Evolutionary conservation across 495 filamentous ascomycete genomes (phyloP), one percentile per base, ranked within the genome.

Genomic region (Aspergillus bridgeri): DNA sequence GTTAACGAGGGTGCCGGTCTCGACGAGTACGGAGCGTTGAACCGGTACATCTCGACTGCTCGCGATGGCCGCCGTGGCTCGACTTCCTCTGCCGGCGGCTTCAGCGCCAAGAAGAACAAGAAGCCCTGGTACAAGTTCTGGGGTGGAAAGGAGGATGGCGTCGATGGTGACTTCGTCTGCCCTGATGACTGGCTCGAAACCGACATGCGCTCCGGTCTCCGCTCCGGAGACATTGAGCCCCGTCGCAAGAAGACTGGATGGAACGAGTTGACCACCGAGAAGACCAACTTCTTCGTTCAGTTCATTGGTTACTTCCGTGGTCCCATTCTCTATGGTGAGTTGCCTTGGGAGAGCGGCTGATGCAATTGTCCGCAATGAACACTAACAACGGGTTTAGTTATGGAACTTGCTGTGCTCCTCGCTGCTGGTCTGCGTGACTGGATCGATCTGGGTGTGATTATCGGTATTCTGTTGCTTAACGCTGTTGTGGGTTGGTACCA

Each of bases 401-500:
- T 92, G 89, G 88, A 92, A 84, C 65, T 92, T 65, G 89, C 89
- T 78, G 88, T 89, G 62, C 70, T 90, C 23, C 74, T 92, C 60
- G 86, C 89, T 68, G 87, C 87, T 66, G 89, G 88, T 82, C 83
- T 92, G 59, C 82, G 82, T 67, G 88, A 90, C 76, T 92, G 87
- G 87, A 86, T 92, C 61, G 89, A 92, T 81, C 83, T 91, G 57
- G 89, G 89, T 81, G 88, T 92, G 68, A 92, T 92, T 73, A 86
- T 88, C 65, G 89, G 85, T 80, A 92, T 92, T 73, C 77, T 92
- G 33, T 64, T 86, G 64, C 85, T 92, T 57, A 92, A 92, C 76
- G 89, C 89, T 56, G 67, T 79, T 53, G 89, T 91, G 69, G 89
- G 89, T 77, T 92, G 88, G 83, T 92, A 91, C 72, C 89, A 92